Evolutionary conservation across 192 early-diverging fungal genomes (phyloP).

Genomic region (Spinellus fusiger): DNA sequence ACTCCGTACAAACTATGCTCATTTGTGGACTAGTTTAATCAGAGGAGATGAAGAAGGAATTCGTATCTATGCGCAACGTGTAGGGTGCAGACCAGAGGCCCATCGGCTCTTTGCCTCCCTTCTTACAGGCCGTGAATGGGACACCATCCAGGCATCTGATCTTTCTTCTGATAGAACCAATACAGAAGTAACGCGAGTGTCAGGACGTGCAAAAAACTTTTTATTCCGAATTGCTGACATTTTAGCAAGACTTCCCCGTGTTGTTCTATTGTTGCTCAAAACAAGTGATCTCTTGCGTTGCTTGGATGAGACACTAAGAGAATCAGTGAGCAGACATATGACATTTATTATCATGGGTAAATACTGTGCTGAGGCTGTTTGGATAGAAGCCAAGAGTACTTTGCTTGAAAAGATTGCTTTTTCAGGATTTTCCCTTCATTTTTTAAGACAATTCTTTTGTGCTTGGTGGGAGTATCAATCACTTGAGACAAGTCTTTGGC

Average conservation of each 20-base stretch:
- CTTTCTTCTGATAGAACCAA: constrained; percentile 34
- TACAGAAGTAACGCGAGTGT: constrained; percentile 49
- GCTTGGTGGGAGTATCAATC: constrained; percentile 25
- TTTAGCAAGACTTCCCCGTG: constrained; percentile 72
- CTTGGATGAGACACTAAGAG: constrained; percentile 48
- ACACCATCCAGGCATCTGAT: constrained; percentile 46
- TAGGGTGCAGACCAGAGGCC: constrained; percentile 66
- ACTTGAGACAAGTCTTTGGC: constrained; percentile 5
- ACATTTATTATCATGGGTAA: constrained; percentile 28
- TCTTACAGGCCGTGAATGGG: constrained; percentile 83
- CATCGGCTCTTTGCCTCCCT: constrained; percentile 84
- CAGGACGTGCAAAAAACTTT: constrained; percentile 49
- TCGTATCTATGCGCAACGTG: constrained; percentile 48
- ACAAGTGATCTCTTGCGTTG: constrained; percentile 85
- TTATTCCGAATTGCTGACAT: constrained; percentile 73
- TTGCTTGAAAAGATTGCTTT: neutral
- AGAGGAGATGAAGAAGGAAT: constrained; percentile 73
- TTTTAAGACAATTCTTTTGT: constrained; percentile 7
- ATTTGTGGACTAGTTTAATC: constrained; percentile 87
- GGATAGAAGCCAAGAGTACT: constrained; percentile 16
- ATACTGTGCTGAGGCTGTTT: constrained; percentile 31
- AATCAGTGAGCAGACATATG: neutral
- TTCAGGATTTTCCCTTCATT: neutral
- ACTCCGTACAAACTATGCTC: constrained; percentile 80
- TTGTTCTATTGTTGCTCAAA: constrained; percentile 81